Base-by-base conservation (phyloP, 768 basidiomycete genomes). In the Suillus cothurnatus region DNA sequence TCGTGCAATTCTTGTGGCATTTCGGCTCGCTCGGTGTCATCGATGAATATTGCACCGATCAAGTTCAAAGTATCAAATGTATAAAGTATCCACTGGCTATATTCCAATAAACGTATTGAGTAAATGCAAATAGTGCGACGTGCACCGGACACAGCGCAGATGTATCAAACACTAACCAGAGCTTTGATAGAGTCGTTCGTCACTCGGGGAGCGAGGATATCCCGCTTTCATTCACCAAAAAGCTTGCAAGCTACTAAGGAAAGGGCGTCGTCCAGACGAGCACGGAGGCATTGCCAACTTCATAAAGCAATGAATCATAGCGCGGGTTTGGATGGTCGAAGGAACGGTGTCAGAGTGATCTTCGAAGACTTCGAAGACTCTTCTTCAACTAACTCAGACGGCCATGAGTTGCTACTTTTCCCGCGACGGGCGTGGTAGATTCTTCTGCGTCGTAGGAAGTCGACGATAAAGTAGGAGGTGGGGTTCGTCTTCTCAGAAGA, bases 41-140 rank as follows among this genome's bases (percentile, higher is more conserved):
- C 76, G 23, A 83, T 70, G 64, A 81, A 77, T 15, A 83, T 43
- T 34, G 78, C 74, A 26, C 82, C 78, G 49, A 74, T 76, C 64
- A 87, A 76, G 64, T 80, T 78, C 59, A 85, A 63, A 17, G 74
- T 72, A 74, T 64, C 31, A 68, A 68, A 60, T 81, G 81, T 12
- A 68, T 63, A 80, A 81, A 71, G 85, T 80, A 74, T 83, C 80
- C 78, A 85, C 77, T 55, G 84, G 82, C 86, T 88, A 75, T 72
- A 76, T 69, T 67, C 69, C 57, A 39, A 60, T 61, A 69, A 66
- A 63, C 15, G 62, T 50, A 50, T 70, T 73, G 62, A 73, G 70
- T 73, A 73, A 67, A 70, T 62, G 23, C 23, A 21, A 57, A 50
- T 45, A 39, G 56, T 57, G 28, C 31, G 61, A 55, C 64, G 39